Base-by-base conservation (phyloP, 164 flowering plant species). In the Magnolia changhungtana region DNA sequence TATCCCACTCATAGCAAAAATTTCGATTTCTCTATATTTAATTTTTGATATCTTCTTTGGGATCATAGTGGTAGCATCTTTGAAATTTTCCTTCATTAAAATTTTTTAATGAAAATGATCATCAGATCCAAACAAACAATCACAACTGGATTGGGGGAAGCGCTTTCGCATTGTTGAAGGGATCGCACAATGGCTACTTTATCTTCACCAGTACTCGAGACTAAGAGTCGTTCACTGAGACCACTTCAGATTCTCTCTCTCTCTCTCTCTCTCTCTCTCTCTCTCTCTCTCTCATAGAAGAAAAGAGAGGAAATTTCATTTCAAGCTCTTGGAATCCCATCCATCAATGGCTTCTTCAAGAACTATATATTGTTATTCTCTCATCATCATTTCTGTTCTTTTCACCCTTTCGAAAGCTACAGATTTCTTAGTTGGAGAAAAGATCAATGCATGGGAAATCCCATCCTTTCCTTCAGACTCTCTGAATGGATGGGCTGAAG, bases 151-250 rank as follows among this genome's bases (percentile, higher is more conserved):
- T 58, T 83, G 85, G 81, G 20, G 31, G 19, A 76, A n/a, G 9
- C 83, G 86, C 19, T 74, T 72, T 50, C 73, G 67, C 49, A 79
- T 81, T 7, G 75, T 83, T 6, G 59, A 16, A 21, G 91, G 91
- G 8, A 83, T 89, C 19, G 85, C 89, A 9, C 80, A 85, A 50
- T 90, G 91, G 16, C 51, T 90, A 61, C 81, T 87, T 16, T 90
- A 90, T 73, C 86, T 90, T 45, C 91, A 90, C 50, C 86, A 82
- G 23, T 91, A 89, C 55, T 90, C 90, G 14, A 77, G 85, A 19
- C 74, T 87, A 16, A 75, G 71, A 50, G 84, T 90, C 13, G 85
- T 90, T 10, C 93, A 88, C 50, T 77, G 90, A 10, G 90, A 90
- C 81, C 86, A 20, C 23, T 20, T 64, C 67, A 37, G 9, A n/a